Conservation (phyloP, 257 asterid genomes). For the Solanum ossicruentum region DNA sequence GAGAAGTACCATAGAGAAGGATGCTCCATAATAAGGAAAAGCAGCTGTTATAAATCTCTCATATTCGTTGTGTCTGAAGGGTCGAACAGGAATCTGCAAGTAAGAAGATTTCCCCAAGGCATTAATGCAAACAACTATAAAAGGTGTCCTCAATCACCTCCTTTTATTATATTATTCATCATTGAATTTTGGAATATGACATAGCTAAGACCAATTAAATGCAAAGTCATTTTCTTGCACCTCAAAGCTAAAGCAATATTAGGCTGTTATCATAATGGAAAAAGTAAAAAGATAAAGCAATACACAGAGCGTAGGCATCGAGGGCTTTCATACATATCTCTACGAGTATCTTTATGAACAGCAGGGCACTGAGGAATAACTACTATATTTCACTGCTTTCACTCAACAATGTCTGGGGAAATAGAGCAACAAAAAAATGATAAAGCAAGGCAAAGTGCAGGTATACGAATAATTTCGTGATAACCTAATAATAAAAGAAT, state of each 20-base stretch:
- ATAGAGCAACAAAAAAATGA: neutral
- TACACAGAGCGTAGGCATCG: neutral
- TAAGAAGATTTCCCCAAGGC: neutral
- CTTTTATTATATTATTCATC: neutral
- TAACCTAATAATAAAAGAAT: neutral
- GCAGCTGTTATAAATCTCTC: conserved; percentile 85
- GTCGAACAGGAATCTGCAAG: conserved; percentile 91
- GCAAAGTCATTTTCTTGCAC: neutral
- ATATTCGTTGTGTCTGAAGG: conserved; percentile 84
- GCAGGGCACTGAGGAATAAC: neutral
- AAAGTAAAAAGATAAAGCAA: neutral
- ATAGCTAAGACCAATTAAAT: neutral
- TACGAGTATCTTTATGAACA: neutral
- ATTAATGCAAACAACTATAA: neutral
- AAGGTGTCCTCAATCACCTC: neutral
- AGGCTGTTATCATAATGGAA: neutral
- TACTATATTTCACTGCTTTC: neutral
- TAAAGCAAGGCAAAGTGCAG: neutral
- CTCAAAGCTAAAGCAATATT: neutral
- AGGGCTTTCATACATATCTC: neutral
- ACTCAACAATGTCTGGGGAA: neutral
- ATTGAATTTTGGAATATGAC: neutral
- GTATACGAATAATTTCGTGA: neutral
- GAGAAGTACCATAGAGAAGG: conserved; percentile 59
- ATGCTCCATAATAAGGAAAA: conserved; percentile 80